phyloP scores from a whole-genome alignment of 495 filamentous ascomycete genomes.

The Pyrenula massariospora region DNA sequence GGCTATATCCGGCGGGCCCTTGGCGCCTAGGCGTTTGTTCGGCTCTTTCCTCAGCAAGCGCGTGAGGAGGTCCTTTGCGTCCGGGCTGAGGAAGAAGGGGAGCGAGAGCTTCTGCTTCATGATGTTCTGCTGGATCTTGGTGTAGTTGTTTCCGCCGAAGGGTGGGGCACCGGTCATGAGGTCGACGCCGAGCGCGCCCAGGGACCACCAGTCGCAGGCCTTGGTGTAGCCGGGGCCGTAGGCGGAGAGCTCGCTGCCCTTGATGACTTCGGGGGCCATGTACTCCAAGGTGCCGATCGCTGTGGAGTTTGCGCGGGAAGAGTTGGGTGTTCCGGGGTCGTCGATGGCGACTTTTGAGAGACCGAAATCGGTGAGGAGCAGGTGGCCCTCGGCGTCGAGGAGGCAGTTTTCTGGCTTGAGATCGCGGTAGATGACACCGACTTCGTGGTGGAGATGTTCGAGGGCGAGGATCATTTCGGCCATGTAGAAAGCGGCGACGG shows the following conservation, averaged over 20 bases:
- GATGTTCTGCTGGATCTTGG: constrained; percentile 89
- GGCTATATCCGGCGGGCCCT: constrained; percentile 76
- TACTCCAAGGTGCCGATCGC: constrained; percentile 91
- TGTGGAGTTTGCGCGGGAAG: constrained; percentile 17
- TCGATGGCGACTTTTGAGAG: constrained; percentile 89
- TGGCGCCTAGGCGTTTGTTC: constrained; percentile 70
- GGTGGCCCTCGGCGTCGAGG: constrained; percentile 78
- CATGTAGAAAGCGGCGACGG: constrained; percentile 91
- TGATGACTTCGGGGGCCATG: constrained; percentile 94
- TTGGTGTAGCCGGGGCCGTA: constrained; percentile 57
- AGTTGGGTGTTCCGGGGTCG: constrained; percentile 67
- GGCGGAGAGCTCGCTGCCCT: constrained; percentile 38
- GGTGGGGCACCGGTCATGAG: constrained; percentile 83
- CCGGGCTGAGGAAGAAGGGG: constrained; percentile 77
- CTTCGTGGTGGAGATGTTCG: constrained; percentile 78
- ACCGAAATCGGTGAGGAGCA: constrained; percentile 93
- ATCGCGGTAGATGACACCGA: constrained; percentile 93
- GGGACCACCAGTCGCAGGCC: constrained; percentile 96
- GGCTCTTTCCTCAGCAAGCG: constrained; percentile 86
- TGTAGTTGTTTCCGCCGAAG: constrained; percentile 78
- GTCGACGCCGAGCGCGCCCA: constrained; percentile 84
- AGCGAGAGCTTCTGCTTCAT: constrained; percentile 75
- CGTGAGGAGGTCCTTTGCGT: constrained; percentile 87
- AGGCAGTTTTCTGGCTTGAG: constrained; percentile 98
- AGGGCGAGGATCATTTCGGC: constrained; percentile 92